Evolutionary conservation across 2,329 filamentous ascomycete genomes (phyloP).

Genomic region (Trichoderma sp.): DNA sequence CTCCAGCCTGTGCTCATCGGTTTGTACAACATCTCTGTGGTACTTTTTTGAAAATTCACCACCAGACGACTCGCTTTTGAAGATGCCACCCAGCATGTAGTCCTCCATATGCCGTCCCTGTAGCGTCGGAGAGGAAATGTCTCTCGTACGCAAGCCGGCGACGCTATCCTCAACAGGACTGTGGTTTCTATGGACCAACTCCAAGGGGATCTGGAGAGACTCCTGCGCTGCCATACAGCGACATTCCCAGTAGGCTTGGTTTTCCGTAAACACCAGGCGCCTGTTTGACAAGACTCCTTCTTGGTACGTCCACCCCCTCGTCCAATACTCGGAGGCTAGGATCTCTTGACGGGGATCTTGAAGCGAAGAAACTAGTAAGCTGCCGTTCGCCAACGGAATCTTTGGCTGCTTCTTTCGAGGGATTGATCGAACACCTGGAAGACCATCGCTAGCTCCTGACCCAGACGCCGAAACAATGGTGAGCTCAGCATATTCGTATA

Average conservation of each 20-base stretch:
- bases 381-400: neutral
- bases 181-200: slow-evolving; percentile 1
- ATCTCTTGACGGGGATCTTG: slow-evolving; percentile 21
- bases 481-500: slow-evolving; percentile 20
- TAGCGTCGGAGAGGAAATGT: neutral
- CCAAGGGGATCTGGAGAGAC: slow-evolving; percentile 9
- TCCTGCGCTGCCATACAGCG: slow-evolving; percentile 21
- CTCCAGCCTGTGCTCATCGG: slow-evolving; percentile 16
- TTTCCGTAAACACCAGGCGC: slow-evolving; percentile 30
- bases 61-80: slow-evolving; percentile 10
- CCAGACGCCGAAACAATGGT: slow-evolving; percentile 18
- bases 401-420: slow-evolving; percentile 5
- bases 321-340: slow-evolving; percentile 22
- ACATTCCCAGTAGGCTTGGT: slow-evolving; percentile 33
- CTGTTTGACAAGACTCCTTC: slow-evolving; percentile 26
- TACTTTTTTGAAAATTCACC: neutral
- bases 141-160: neutral
- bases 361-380: slow-evolving; percentile 4
- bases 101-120: slow-evolving; percentile 16
- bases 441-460: slow-evolving; percentile 16
- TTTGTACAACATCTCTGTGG: neutral
- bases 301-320: slow-evolving; percentile 28
- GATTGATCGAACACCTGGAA: neutral
- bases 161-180: no score
- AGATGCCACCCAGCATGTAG: slow-evolving; percentile 16